phyloP scores from a whole-genome alignment of 164 flowering plant species.

The Vitis labrusca region DNA sequence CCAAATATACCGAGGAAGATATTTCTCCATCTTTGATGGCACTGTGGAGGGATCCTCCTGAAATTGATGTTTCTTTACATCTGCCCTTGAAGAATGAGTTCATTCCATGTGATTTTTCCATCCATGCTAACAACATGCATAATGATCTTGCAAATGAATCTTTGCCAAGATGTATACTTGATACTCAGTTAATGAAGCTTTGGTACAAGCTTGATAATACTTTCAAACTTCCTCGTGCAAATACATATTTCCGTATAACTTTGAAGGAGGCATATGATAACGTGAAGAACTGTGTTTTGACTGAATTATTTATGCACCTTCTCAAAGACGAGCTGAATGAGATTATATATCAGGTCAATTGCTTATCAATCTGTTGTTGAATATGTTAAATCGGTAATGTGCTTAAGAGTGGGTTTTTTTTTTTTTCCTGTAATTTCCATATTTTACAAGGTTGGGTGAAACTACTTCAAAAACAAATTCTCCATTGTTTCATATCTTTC shows the following conservation, averaged over 20 bases:
- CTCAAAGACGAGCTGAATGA: slow-evolving; percentile 95
- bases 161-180: slow-evolving; percentile 71
- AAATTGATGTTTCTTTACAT: slow-evolving; percentile 63
- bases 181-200: slow-evolving; percentile 71
- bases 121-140: slow-evolving; percentile 38
- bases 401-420: background rate
- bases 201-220: slow-evolving; percentile 93
- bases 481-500: too few relatives aligned
- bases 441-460: too few relatives aligned
- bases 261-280: slow-evolving; percentile 65
- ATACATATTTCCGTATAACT: slow-evolving; percentile 81
- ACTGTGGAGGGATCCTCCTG: slow-evolving; percentile 76
- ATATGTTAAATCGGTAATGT: background rate
- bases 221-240: slow-evolving; percentile 92
- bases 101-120: slow-evolving; percentile 81
- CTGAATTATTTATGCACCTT: slow-evolving; percentile 79
- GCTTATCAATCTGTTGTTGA: background rate
- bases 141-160: slow-evolving; percentile 18
- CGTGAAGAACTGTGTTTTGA: slow-evolving; percentile 62
- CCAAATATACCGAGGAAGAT: slow-evolving; percentile 72
- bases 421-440: too few relatives aligned
- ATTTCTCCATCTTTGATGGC: slow-evolving; percentile 60
- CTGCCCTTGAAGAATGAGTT: slow-evolving; percentile 85
- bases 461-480: too few relatives aligned
- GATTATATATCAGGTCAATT: slow-evolving; percentile 78